phyloP scores from a whole-genome alignment of 2,329 filamentous ascomycete genomes.

The Mariannaea elegans region DNA sequence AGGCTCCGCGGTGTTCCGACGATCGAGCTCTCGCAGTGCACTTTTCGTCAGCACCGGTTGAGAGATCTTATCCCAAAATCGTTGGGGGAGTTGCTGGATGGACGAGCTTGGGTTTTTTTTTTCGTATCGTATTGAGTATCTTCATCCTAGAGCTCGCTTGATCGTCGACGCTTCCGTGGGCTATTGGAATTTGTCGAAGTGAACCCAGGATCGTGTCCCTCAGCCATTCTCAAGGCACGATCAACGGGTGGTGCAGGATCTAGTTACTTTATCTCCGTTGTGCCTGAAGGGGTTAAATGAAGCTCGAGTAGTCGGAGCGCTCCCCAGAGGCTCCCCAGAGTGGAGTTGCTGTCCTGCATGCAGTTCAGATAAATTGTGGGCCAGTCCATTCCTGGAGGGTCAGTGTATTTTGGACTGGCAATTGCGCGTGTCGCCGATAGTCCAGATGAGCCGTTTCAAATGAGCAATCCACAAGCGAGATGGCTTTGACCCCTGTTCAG shows the following conservation, averaged over 20 bases:
- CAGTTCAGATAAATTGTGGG: too few species aligned
- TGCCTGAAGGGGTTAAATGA: too few species aligned
- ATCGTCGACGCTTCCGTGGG: conserved; percentile 11
- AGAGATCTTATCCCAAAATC: conserved; percentile 20
- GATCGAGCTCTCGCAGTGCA: conserved; percentile 20
- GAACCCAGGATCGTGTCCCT: conserved; percentile 7
- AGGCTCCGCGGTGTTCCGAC: conserved; percentile 4
- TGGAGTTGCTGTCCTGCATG: too few species aligned
- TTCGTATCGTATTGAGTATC: conserved; percentile 9
- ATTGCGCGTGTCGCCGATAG: too few species aligned
- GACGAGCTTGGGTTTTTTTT: conserved; percentile 12
- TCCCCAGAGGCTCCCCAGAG: too few species aligned
- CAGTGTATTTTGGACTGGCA: too few species aligned
- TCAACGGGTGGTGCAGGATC: conserved; percentile 14
- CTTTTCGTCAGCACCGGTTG: conserved; percentile 12
- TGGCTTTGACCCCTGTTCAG: too few species aligned
- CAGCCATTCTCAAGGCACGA: conserved; percentile 17
- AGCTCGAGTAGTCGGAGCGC: too few species aligned
- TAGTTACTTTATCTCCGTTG: background rate
- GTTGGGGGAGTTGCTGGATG: conserved; percentile 18
- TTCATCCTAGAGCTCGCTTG: conserved; percentile 5
- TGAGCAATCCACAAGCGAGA: too few species aligned
- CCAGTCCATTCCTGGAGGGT: too few species aligned
- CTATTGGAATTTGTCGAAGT: conserved; percentile 12
- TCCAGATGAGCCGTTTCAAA: too few species aligned